phyloP scores from a whole-genome alignment of 139 green algal genomes.

The Chlorella sorokiniana region DNA sequence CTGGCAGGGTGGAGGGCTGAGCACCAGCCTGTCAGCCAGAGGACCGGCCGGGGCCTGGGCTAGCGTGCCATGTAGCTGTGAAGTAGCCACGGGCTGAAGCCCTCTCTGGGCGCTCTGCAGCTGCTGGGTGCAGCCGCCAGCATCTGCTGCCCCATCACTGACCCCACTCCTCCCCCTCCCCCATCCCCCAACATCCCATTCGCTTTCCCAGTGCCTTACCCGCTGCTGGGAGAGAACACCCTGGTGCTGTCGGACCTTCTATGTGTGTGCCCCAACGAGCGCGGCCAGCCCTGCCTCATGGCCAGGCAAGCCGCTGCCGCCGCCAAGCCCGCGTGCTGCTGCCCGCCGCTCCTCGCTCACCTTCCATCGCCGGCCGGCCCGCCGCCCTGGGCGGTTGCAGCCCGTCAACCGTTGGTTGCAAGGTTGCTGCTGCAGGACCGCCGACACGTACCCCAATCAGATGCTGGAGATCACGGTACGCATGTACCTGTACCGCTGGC shows the following conservation, averaged over 20 bases:
- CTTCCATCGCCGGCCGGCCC: no score
- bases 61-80: background rate
- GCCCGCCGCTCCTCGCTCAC: no score
- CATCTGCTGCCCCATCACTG: background rate
- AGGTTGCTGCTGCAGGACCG: conserved; percentile 41
- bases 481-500: conserved; percentile 80
- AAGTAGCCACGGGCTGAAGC: background rate
- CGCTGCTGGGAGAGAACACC: conserved; percentile 78
- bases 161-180: background rate
- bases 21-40: no score
- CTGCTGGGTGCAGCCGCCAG: background rate
- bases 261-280: conserved; percentile 23
- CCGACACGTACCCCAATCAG: conserved; percentile 80
- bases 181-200: background rate
- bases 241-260: conserved; percentile 68
- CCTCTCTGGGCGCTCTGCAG: no score
- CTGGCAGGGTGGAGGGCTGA: no score
- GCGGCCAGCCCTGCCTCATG: conserved; percentile 29
- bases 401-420: background rate
- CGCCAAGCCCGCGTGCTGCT: no score
- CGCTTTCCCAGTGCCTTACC: conserved; percentile 56
- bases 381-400: background rate
- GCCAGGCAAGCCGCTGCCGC: conserved; percentile 18
- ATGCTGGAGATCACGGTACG: conserved; percentile 65
- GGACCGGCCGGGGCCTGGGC: background rate